phyloP scores from a whole-genome alignment of 768 basidiomycete species.

The Boletus fagicola region DNA sequence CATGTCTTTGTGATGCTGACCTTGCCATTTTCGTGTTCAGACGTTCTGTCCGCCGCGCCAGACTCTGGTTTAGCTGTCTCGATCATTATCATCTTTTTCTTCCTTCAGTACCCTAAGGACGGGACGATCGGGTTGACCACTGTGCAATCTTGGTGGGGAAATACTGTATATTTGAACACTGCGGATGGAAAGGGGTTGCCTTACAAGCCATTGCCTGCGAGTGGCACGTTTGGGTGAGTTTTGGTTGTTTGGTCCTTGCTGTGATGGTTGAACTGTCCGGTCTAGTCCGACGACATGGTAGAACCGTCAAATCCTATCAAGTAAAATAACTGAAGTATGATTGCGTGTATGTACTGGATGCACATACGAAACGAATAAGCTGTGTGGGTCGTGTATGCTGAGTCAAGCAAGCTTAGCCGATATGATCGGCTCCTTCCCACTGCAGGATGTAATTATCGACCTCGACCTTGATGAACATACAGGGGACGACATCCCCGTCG shows the following conservation, averaged over 20 bases:
- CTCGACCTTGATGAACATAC: background rate
- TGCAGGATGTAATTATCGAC: background rate
- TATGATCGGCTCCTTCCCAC: slow-evolving; percentile 2
- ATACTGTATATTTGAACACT: slow-evolving; percentile 38
- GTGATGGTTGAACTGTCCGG: background rate
- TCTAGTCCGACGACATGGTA: slow-evolving; percentile 18
- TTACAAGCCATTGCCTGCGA: slow-evolving; percentile 9
- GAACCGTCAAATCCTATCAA: background rate
- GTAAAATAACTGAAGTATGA: background rate
- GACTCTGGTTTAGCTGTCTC: slow-evolving; percentile 67
- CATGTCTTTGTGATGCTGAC: slow-evolving; percentile 15
- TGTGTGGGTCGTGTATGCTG: background rate
- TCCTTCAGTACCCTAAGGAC: slow-evolving; percentile 61
- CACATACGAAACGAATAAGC: background rate
- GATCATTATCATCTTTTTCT: slow-evolving; percentile 56
- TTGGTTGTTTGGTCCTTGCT: background rate
- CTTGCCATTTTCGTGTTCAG: slow-evolving; percentile 19
- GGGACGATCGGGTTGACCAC: slow-evolving; percentile 55
- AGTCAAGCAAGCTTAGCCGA: background rate
- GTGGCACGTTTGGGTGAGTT: slow-evolving; percentile 31
- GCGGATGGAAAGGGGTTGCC: slow-evolving; percentile 16
- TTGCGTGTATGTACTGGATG: background rate
- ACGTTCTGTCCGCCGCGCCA: slow-evolving; percentile 69
- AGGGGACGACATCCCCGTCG: background rate
- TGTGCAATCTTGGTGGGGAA: slow-evolving; percentile 72